Evolutionary conservation across 2,329 filamentous ascomycete genomes (phyloP).

Genomic region (Arthrobotrys sphaeroides): DNA sequence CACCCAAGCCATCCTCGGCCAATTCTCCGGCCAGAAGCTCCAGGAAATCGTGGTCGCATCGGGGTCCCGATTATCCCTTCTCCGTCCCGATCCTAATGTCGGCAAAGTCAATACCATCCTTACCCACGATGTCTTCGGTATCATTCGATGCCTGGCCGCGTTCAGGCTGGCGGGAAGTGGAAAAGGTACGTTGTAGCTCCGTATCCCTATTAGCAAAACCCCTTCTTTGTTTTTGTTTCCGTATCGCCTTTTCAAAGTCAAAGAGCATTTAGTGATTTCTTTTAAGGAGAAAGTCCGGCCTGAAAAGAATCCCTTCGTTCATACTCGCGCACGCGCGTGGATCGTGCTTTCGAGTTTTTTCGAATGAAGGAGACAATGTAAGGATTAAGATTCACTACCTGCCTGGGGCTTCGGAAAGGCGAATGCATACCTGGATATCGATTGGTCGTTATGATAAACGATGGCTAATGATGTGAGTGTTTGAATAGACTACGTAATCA

Average conservation of each 20-base stretch:
- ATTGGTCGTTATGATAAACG: constrained; percentile 44
- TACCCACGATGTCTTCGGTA: constrained; percentile 94
- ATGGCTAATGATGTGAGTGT: constrained; percentile 36
- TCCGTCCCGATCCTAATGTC: constrained; percentile 83
- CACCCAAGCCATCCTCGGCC: constrained; percentile 88
- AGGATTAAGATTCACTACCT: constrained; percentile 26
- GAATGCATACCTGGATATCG: background rate
- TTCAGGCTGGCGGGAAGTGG: constrained; percentile 92
- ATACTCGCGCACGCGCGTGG: constrained; percentile 19
- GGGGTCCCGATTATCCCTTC: constrained; percentile 85
- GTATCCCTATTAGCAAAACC: background rate
- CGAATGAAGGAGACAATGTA: constrained; percentile 51
- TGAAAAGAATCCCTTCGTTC: constrained; percentile 62
- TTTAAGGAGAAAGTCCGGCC: constrained; percentile 68
- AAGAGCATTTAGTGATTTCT: constrained; percentile 71
- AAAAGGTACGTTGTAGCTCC: constrained; percentile 78
- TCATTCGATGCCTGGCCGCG: constrained; percentile 85
- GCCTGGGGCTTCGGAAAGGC: constrained; percentile 11
- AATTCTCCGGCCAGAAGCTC: constrained; percentile 95
- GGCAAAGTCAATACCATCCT: constrained; percentile 86
- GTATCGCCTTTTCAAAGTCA: constrained; percentile 65
- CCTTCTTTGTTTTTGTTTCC: constrained; percentile 38
- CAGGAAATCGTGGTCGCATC: constrained; percentile 96
- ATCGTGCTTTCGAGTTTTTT: constrained; percentile 8
- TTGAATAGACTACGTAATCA: constrained; percentile 85